Percentiles rank a stretch among this genome's conserved stretches.
These are phyloP conservation scores for Wickerhamiella azyma DNA, from an alignment of 805 yeast species.

Conservation along the genomic window DNA sequence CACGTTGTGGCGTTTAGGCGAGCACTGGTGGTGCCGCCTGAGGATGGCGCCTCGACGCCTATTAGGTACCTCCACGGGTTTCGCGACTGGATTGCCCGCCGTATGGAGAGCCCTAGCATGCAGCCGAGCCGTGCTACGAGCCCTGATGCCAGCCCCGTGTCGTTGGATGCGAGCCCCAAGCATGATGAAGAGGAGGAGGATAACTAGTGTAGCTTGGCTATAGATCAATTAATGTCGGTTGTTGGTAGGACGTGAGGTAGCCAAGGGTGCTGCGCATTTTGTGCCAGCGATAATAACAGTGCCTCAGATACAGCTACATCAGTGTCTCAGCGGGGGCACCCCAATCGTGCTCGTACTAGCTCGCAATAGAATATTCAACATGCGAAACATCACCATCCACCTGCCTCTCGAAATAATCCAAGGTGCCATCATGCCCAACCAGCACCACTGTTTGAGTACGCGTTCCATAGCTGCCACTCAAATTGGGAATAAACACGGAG, in stretches of 20 bases:
- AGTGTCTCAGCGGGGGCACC: too few species aligned
- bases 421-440: slow-evolving; percentile 36
- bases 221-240: too few species aligned
- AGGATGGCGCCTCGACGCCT: slow-evolving; percentile 3
- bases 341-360: too few species aligned
- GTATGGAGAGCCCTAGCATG: slow-evolving; percentile 8
- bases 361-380: too few species aligned
- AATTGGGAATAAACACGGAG: slow-evolving; percentile 63
- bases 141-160: background rate
- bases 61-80: slow-evolving; percentile 4
- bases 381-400: slow-evolving; percentile 21
- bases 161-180: background rate
- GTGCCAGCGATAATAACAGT: too few species aligned
- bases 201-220: background rate
- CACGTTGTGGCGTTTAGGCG: slow-evolving; percentile 79
- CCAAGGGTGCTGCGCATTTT: too few species aligned
- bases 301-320: too few species aligned
- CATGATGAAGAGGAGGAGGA: background rate
- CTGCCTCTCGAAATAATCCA: slow-evolving; percentile 50
- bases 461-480: slow-evolving; percentile 62
- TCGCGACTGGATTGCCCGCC: slow-evolving; percentile 6
- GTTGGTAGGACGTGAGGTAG: too few species aligned
- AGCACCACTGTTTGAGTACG: slow-evolving; percentile 72
- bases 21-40: slow-evolving; percentile 33
- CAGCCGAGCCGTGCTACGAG: background rate